phyloP scores from a whole-genome alignment of 106 monocot species.

The Allium cepa region DNA sequence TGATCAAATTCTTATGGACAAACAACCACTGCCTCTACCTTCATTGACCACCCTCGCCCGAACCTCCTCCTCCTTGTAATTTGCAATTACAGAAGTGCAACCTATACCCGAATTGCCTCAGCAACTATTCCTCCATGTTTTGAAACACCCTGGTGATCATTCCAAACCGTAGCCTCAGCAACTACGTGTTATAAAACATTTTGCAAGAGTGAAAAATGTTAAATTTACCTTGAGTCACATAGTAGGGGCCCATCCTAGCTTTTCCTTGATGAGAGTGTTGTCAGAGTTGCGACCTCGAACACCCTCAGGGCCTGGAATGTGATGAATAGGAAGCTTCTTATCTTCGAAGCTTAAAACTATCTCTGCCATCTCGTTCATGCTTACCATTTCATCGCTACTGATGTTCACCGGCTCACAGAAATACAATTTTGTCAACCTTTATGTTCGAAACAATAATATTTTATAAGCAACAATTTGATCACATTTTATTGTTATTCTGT shows the following conservation, averaged over 20 bases:
- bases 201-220: too few species aligned
- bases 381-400: constrained; percentile 93
- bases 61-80: too few species aligned
- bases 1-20: too few species aligned
- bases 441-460: background rate
- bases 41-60: too few species aligned
- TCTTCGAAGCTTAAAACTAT: constrained; percentile 84
- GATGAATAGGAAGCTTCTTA: constrained; percentile 83
- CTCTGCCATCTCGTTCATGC: constrained; percentile 97
- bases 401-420: constrained; percentile 86
- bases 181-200: too few species aligned
- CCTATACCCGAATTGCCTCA: too few species aligned
- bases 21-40: too few species aligned
- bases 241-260: constrained; percentile 89
- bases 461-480: background rate
- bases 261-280: constrained; percentile 87
- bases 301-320: constrained; percentile 97
- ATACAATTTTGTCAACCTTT: constrained; percentile 75
- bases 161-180: too few species aligned
- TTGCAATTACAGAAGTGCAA: too few species aligned
- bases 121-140: too few species aligned
- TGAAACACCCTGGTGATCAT: too few species aligned
- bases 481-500: too few species aligned
- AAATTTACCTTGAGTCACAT: constrained; percentile 68
- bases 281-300: constrained; percentile 96